Evolutionary conservation across 495 filamentous ascomycete genomes (phyloP), one percentile per base, ranked within the genome.

Genomic region (Amniculicola lignicola): DNA sequence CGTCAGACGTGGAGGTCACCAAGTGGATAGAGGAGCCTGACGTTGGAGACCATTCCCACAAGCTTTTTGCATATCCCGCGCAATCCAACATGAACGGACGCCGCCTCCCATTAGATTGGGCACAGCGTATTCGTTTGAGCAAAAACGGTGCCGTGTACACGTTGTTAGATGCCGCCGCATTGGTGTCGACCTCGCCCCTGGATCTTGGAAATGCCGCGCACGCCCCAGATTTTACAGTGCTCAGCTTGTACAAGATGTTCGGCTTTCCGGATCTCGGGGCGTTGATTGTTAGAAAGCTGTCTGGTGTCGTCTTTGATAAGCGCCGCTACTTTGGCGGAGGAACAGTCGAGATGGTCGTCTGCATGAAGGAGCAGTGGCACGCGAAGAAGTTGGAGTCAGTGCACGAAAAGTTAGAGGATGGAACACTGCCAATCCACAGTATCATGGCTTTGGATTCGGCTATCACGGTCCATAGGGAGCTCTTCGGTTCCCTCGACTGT

Each of bases 221-320:
- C 1, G 85, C 87, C 0, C 89, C 92, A 0, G 92, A 97, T 62
- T 96, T 95, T 58, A 89, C 84, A 3, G 89, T 87, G 0, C 66
- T 96, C 19, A 95, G 89, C 73, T 90, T 97, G 62, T 94, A 95
- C 70, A 97, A 97, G 70, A 93, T 97, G 19, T 97, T 96, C 67
- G 92, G 92, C 3, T 96, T 96, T 62, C 92, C 92, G 0, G 89
- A 97, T 64, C 72, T 97, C 0, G 92, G 92, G 5, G 92, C 85
- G 3, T 73, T 97, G 67, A 86, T 97, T 46, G 84, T 96, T 7
- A 79, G 86, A 36, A 89, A 89, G 55, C 75, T 76, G 28, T 77
- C 85, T n/a, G 81, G 76, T 0, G 64, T 72, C 19, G 72, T 86
- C 1, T 81, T 96, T 36, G 69, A 73, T 33, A 72, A 75, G 21